Base-by-base conservation (phyloP, 805 yeast genomes). In the Monosporozyma servazzii region DNA sequence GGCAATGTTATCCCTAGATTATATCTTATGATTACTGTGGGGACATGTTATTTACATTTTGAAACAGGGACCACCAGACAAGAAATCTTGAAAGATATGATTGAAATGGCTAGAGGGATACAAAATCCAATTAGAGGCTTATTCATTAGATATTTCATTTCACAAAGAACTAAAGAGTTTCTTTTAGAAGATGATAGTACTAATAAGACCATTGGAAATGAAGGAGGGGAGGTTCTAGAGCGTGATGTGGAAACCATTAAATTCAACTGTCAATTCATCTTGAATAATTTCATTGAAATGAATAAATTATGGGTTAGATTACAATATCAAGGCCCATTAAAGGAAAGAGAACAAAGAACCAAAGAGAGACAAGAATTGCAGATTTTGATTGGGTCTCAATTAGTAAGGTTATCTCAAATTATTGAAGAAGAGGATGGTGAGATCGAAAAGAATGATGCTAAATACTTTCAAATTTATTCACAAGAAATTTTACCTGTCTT, bases 81-180 rank as follows among this genome's bases (percentile, higher is more conserved):
- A 36, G 98, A 89, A 56, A 84, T 93, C 48, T 78, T 91, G 81
- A 87, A 86, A 66, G 99, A 93, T 65, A 85, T 93, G 95, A 84
- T 91, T 61, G 99, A 93, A 67, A 93, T 93, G 99, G 84, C 95
- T 57, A 78, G 95, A 41, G 99, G 97, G 15, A 96, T 91, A 2
- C 99, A 93, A 68, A 91, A 88, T 62, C 99, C 99, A 1, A 80
- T 88, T 30, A 75, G 96, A 52, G 99, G 99, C 1, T 71, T 93
- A 54, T 93, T 93, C 65, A 71, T 93, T 60, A 75, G 99, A 47
- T 90, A 93, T 71, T 93, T 88, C 66, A 71, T 93, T 39, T 81
- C 89, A 3, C 98, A 91, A 65, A 74, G 90, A 58, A 84, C 88
- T 15, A 85, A 89, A 56, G 63, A 59, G 47, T 56, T 71, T 21